Base-by-base conservation (phyloP, 2,329 filamentous ascomycete species). In the Colletotrichum melonis region DNA sequence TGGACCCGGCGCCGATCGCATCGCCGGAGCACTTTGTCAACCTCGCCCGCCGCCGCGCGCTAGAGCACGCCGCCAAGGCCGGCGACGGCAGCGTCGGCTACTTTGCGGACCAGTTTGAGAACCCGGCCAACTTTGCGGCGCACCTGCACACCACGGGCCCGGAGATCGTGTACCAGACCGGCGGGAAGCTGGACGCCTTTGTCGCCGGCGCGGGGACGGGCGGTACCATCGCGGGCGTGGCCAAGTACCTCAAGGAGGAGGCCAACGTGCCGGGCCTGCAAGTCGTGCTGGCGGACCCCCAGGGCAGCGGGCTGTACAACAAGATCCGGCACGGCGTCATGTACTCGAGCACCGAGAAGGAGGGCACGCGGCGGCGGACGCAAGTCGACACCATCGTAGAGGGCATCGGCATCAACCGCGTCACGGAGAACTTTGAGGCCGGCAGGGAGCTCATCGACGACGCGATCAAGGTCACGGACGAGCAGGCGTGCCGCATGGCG, bases 371-470 rank as follows among this genome's bases (percentile, higher is more conserved):
- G 16, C 89, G 97, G 62, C 88, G 97, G 72, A 92, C 94, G 78
- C 97, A 99, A 83, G 95, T 99, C 65, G 97, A 99, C 85, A 95
- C 93, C 5, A 94, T 99, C 76, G 95, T 99, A 32, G 97, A 99
- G 84, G 97, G 97, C 1, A 94, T 99, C 76, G 97, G 97, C 1
- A 94, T 98, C 82, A 99, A 98, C 81, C 92, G 97, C 2, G 88
- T 98, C n/a, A 99, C 97, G 1, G 90, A 91, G 66, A 99, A 98
- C 82, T 97, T 99, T 76, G 94, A 98, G 80, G 92, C 92, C 32
- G 97, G 96, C 0, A 88, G 94, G 76, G 92, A 96, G 79, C 84
- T 98, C 68, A 90, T 99, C 66, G 95, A 98, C 81, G 95, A 98
- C 83, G 96, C 97, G 3, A 91, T 98, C 49, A 90, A 92, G 72